Percentiles rank a stretch among this genome's conserved stretches.
Conservation (phyloP, 345 rosid genomes). For the Microthlaspi erraticum region DNA sequence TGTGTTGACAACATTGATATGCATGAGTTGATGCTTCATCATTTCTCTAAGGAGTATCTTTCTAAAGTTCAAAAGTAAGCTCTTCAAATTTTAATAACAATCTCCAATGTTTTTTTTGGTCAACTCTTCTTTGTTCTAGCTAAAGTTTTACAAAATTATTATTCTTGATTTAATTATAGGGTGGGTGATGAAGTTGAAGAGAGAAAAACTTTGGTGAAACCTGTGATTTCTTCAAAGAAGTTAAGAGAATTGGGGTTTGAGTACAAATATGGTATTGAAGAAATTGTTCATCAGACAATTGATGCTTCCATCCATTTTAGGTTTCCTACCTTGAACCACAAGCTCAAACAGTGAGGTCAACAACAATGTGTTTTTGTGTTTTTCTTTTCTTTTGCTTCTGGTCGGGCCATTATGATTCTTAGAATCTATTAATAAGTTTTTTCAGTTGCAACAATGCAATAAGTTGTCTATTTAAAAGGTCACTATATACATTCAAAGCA, state of each 20-base stretch:
- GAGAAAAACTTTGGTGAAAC: slow-evolving; percentile 41
- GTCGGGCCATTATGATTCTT: neutral
- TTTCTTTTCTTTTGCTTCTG: neutral
- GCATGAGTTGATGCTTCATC: slow-evolving; percentile 49
- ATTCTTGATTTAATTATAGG: slow-evolving; percentile 43
- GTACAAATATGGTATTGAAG: slow-evolving; percentile 60
- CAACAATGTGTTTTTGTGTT: neutral
- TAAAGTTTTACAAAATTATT: neutral
- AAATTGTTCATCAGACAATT: slow-evolving; percentile 58
- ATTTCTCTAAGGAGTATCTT: slow-evolving; percentile 46
- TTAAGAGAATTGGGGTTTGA: slow-evolving; percentile 65
- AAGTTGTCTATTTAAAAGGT: neutral
- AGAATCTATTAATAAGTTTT: neutral
- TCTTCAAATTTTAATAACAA: neutral
- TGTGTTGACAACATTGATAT: slow-evolving; percentile 52
- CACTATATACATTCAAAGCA: neutral
- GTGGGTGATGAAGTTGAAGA: slow-evolving; percentile 40
- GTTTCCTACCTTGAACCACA: slow-evolving; percentile 39
- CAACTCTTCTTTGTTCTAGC: neutral
- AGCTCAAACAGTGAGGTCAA: slow-evolving; percentile 12
- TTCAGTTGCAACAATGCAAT: no score
- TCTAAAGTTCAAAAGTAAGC: slow-evolving; percentile 47
- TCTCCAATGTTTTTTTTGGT: slow-evolving; percentile 4
- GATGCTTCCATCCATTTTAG: slow-evolving; percentile 47
- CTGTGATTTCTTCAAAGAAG: slow-evolving; percentile 76